Conservation (phyloP, 495 filamentous ascomycete genomes). For the Hypoxylon perforatum region DNA sequence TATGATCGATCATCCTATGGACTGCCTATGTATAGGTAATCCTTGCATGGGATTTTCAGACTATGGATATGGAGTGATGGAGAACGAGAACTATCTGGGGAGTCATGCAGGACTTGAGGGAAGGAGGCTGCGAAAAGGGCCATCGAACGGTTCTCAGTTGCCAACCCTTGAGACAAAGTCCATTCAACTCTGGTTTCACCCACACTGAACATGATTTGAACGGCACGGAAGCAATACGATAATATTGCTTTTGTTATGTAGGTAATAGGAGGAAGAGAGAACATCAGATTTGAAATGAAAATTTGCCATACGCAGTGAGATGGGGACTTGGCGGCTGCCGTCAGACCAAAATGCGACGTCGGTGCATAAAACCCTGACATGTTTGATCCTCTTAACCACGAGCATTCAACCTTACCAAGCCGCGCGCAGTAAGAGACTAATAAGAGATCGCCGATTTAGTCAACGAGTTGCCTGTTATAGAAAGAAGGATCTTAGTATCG, state of each 20-base stretch:
- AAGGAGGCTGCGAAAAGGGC: not conserved
- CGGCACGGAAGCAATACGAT: no score
- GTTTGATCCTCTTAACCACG: conserved; percentile 9
- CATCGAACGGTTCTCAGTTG: not conserved
- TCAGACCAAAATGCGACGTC: not conserved
- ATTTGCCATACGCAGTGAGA: not conserved
- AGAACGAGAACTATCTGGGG: not conserved
- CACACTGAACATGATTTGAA: no score
- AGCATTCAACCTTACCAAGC: not conserved
- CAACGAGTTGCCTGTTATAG: conserved; percentile 5
- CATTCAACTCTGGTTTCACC: not conserved
- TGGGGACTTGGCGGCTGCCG: not conserved
- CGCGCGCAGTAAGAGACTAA: not conserved
- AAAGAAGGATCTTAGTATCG: not conserved
- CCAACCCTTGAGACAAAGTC: not conserved
- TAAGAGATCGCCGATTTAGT: not conserved
- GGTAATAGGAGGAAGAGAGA: no score
- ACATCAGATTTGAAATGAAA: no score
- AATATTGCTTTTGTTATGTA: no score
- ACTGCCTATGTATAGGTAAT: not conserved
- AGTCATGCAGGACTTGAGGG: not conserved
- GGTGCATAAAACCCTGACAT: not conserved
- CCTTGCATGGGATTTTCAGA: not conserved
- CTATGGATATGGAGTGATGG: not conserved
- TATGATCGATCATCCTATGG: conserved; percentile 1